Percentiles rank a stretch among this genome's conserved stretches.
Conservation (phyloP, 768 basidiomycete species). For the Mycena galericulata region DNA sequence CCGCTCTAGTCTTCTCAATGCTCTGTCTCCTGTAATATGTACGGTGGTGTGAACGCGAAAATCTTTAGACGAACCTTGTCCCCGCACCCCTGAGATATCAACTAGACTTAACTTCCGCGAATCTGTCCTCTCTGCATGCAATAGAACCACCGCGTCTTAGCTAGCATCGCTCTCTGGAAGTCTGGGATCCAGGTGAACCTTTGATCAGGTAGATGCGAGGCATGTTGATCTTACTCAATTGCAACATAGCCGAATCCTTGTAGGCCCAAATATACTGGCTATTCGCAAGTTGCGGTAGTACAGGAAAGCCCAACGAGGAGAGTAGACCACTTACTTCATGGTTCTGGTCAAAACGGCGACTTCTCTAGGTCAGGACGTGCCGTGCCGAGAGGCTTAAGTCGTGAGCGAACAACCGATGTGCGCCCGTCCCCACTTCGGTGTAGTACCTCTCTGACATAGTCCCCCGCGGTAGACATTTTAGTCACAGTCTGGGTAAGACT, state of each 20-base stretch:
- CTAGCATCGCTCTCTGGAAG: no score
- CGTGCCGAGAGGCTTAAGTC: slow-evolving; percentile 30
- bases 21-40: no score
- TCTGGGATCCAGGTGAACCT: no score
- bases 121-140: no score
- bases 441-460: slow-evolving; percentile 4
- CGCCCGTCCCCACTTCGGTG: neutral
- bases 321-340: neutral
- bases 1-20: no score
- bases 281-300: neutral
- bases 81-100: no score
- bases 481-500: slow-evolving; percentile 15
- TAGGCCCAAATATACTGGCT: slow-evolving; percentile 24
- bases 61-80: no score
- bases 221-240: neutral
- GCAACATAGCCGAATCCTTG: neutral
- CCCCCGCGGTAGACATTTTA: slow-evolving; percentile 11
- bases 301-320: slow-evolving; percentile 22
- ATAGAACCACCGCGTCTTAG: no score
- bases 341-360: slow-evolving; percentile 10
- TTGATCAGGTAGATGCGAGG: neutral
- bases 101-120: no score
- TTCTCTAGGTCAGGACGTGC: no score
- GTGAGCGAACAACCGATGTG: neutral
- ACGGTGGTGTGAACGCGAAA: no score